Percentiles rank a stretch among this genome's conserved stretches.
Conservation (phyloP, 75 land plant genomes). For the Cunninghamia lanceolata region DNA sequence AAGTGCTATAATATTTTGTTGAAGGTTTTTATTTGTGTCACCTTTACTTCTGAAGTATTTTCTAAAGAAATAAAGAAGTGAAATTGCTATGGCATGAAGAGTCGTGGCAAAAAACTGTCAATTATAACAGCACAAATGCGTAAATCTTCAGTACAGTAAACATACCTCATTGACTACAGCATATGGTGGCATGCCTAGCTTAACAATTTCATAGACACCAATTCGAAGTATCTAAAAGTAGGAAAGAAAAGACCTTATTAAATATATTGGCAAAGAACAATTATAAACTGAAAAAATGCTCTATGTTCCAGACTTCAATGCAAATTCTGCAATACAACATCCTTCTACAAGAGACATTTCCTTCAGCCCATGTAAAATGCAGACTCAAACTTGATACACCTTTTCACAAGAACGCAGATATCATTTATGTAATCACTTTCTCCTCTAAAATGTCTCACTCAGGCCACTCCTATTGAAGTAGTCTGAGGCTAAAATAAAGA, state of each 20-base stretch:
- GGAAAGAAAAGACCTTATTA: constrained; percentile 5
- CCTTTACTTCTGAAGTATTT: neutral
- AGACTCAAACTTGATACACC: neutral
- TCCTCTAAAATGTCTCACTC: neutral
- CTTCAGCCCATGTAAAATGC: neutral
- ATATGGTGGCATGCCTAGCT: constrained; percentile 82
- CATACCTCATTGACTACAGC: constrained; percentile 94
- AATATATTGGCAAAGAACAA: constrained; percentile 6
- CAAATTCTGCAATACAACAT: neutral
- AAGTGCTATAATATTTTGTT: neutral
- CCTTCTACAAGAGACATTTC: neutral
- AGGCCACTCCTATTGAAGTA: neutral
- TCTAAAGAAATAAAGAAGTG: neutral
- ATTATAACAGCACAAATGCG: neutral
- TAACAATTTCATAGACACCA: constrained; percentile 84
- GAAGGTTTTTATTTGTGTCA: neutral
- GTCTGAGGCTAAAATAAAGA: neutral
- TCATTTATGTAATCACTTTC: neutral
- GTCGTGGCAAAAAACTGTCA: neutral
- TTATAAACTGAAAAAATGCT: neutral
- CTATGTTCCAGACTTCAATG: neutral
- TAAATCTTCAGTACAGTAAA: constrained; percentile 9
- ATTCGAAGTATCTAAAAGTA: constrained; percentile 75
- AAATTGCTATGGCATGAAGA: neutral
- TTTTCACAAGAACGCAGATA: neutral